Percentiles rank a stretch among this genome's conserved stretches.
Conservation (phyloP, 2,329 filamentous ascomycete genomes). For the Penicillium sp. region DNA sequence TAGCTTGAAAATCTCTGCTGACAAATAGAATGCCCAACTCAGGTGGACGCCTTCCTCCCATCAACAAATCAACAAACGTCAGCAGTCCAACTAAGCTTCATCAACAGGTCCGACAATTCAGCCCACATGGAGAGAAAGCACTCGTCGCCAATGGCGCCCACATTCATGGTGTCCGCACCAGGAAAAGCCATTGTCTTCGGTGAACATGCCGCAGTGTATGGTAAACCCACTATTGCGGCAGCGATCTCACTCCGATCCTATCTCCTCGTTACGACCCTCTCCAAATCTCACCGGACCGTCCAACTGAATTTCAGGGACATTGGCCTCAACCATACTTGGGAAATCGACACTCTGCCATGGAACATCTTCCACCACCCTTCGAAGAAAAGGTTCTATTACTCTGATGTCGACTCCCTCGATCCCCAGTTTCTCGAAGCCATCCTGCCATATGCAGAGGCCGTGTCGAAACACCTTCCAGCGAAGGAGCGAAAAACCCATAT, state of each 20-base stretch:
- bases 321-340: slow-evolving; percentile 84
- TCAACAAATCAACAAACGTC: too few relatives aligned
- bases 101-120: too few relatives aligned
- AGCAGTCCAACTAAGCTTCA: too few relatives aligned
- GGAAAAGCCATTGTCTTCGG: slow-evolving; percentile 98
- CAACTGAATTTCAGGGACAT: slow-evolving; percentile 90
- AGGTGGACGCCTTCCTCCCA: too few relatives aligned
- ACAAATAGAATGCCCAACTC: too few relatives aligned
- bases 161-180: slow-evolving; percentile 97
- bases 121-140: too few relatives aligned
- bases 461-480: slow-evolving; percentile 66
- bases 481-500: slow-evolving; percentile 80
- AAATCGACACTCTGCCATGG: slow-evolving; percentile 91
- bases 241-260: slow-evolving; percentile 94
- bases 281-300: slow-evolving; percentile 85
- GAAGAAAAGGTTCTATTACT: slow-evolving; percentile 95
- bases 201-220: slow-evolving; percentile 96
- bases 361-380: slow-evolving; percentile 69
- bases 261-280: slow-evolving; percentile 89
- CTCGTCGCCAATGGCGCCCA: slow-evolving; percentile 66
- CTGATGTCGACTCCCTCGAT: slow-evolving; percentile 79
- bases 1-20: too few relatives aligned
- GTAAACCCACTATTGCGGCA: slow-evolving; percentile 93
- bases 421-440: slow-evolving; percentile 76
- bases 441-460: slow-evolving; percentile 69